Conservation (phyloP, 495 filamentous ascomycete genomes). For the Pseudoneurospora amorphoporcata region DNA sequence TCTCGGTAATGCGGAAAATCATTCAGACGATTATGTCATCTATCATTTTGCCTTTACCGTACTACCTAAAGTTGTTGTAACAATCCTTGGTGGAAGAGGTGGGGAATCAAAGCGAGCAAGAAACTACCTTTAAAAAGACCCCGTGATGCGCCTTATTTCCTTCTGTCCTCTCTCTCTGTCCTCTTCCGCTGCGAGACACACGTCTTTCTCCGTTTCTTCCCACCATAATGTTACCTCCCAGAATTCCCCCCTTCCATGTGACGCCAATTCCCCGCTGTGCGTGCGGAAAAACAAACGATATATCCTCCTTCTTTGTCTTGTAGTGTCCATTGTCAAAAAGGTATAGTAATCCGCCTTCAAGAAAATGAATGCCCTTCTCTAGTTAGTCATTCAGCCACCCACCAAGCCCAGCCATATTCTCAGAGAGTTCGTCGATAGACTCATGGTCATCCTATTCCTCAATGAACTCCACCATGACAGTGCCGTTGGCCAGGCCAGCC, state of each 20-base stretch:
- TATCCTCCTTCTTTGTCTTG: neutral
- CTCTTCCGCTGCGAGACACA: neutral
- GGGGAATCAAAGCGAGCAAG: neutral
- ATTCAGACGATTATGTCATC: neutral
- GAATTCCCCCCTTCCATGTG: neutral
- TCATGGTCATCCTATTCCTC: slow-evolving; percentile 37
- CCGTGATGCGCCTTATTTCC: neutral
- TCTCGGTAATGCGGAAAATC: neutral
- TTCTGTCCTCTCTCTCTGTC: neutral
- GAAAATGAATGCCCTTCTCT: neutral
- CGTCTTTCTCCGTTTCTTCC: neutral
- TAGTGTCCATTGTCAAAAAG: neutral
- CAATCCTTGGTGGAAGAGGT: neutral
- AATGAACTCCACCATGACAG: slow-evolving; percentile 84
- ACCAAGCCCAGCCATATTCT: neutral
- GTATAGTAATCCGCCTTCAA: neutral
- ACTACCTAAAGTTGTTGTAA: neutral
- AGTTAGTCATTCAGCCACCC: neutral
- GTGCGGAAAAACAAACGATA: neutral
- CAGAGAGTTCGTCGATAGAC: neutral
- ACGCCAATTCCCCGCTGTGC: neutral
- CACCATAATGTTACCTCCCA: neutral
- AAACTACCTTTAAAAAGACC: neutral
- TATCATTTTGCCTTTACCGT: neutral
- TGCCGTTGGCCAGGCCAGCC: slow-evolving; percentile 81